Percentiles rank a stretch among this genome's conserved stretches.
Evolutionary conservation across 805 yeast genomes (phyloP).

Genomic region (Isabelozyma pseudorhagii): DNA sequence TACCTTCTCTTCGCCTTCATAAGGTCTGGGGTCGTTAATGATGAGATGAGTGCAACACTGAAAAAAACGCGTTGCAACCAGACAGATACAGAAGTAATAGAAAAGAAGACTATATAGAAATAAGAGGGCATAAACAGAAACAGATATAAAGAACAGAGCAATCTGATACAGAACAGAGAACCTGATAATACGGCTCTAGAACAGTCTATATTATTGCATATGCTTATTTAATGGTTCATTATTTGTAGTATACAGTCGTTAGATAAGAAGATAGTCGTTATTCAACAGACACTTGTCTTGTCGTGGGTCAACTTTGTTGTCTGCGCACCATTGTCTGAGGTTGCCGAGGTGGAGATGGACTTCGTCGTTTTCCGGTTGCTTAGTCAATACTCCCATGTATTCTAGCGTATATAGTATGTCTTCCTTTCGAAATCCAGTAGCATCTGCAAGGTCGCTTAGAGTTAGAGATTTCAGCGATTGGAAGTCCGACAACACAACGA

Average conservation of each 20-base stretch:
- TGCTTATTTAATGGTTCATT: too few species aligned
- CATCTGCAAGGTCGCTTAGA: conserved; percentile 47
- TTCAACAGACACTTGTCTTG: conserved; percentile 27
- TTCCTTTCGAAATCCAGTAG: conserved; percentile 61
- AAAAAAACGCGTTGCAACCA: not conserved
- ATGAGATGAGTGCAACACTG: not conserved
- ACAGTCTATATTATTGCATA: too few species aligned
- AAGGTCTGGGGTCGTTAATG: not conserved
- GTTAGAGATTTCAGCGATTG: conserved; percentile 23
- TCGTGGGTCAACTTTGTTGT: conserved; percentile 18
- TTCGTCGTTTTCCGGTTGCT: conserved; percentile 6
- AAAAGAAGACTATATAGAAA: too few species aligned
- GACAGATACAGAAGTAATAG: too few species aligned
- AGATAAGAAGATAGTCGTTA: conserved; percentile 23
- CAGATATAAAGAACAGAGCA: too few species aligned
- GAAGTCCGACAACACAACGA: conserved; percentile 10
- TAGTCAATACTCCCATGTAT: conserved; percentile 40
- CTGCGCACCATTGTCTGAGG: conserved; percentile 26
- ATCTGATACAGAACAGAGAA: too few species aligned
- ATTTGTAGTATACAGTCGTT: not conserved
- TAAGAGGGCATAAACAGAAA: too few species aligned
- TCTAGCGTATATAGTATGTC: conserved; percentile 61
- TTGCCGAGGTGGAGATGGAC: conserved; percentile 16
- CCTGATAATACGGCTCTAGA: too few species aligned
- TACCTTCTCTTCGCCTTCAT: conserved; percentile 4